These are phyloP conservation scores for Heliosperma pusillum DNA, from an alignment of 148 eudicot species.

Conservation along the genomic window DNA sequence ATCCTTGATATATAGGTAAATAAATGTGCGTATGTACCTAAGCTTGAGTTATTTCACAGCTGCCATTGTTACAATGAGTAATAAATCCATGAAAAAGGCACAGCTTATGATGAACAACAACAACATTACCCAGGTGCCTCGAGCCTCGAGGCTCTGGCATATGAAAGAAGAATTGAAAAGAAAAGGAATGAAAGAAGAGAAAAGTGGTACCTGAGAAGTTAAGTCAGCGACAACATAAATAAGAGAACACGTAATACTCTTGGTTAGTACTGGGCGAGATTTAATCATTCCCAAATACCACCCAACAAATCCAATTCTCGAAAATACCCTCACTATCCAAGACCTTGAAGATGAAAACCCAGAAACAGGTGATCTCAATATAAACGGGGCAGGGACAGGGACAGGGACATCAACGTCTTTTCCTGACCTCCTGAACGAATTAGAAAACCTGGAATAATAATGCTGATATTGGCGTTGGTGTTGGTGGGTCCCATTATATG, in stretches of 20 bases:
- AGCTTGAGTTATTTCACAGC: no score
- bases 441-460: constrained; percentile 22
- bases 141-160: no score
- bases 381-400: constrained; percentile 19
- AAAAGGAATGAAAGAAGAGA: not conserved
- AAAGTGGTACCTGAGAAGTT: constrained; percentile 65
- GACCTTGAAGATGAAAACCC: constrained; percentile 28
- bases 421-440: constrained; percentile 24
- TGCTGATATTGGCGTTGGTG: not conserved
- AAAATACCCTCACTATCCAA: not conserved
- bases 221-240: constrained; percentile 82
- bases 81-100: no score
- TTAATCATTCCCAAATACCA: constrained; percentile 87
- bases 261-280: constrained; percentile 69
- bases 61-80: no score
- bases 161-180: not conserved
- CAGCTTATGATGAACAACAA: no score
- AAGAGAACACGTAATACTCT: constrained; percentile 62
- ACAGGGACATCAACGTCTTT: constrained; percentile 30
- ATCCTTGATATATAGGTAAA: no score
- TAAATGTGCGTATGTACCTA: no score
- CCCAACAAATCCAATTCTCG: constrained; percentile 40
- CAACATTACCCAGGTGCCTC: no score
- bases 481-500: not conserved
- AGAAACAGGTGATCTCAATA: not conserved